A percentile compares a stretch with the other conserved stretches of the same genome.
These are phyloP conservation scores for Colletotrichum chrysophilum DNA, from an alignment of 2,329 filamentous ascomycete species.

Conservation along the genomic window DNA sequence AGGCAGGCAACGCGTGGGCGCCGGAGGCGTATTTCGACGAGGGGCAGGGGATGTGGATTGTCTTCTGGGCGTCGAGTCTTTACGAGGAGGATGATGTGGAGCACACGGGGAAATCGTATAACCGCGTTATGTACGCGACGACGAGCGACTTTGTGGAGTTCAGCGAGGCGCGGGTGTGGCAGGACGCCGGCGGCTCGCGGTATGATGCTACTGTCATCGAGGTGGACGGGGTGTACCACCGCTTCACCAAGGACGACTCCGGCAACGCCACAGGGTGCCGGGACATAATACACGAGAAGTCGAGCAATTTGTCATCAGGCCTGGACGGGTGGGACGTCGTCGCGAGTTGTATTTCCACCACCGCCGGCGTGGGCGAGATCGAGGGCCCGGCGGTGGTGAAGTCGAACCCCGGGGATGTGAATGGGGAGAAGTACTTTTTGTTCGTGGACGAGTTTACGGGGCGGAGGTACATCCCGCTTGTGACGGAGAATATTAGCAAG, in stretches of 20 bases:
- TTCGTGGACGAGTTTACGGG: not conserved
- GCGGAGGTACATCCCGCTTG: not conserved
- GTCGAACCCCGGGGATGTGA: not conserved
- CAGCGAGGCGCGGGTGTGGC: not conserved
- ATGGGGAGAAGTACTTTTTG: not conserved
- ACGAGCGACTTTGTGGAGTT: not conserved
- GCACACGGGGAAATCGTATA: not conserved
- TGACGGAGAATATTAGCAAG: not conserved
- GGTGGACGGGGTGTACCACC: not conserved
- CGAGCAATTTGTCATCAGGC: not conserved
- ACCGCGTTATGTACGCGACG: not conserved
- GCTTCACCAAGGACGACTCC: not conserved
- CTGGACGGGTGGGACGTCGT: not conserved
- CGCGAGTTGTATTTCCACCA: not conserved
- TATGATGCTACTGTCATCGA: not conserved
- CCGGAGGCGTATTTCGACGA: not conserved
- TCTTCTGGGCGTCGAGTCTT: not conserved
- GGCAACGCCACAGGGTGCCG: not conserved
- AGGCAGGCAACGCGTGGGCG: not conserved
- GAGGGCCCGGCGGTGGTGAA: not conserved
- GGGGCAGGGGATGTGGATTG: fast-evolving
- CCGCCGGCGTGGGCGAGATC: not conserved
- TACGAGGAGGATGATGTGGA: not conserved
- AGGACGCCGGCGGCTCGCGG: not conserved
- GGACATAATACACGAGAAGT: not conserved